Base-by-base conservation (phyloP, 495 filamentous ascomycete species). In the Jackrogersella multiformis region DNA sequence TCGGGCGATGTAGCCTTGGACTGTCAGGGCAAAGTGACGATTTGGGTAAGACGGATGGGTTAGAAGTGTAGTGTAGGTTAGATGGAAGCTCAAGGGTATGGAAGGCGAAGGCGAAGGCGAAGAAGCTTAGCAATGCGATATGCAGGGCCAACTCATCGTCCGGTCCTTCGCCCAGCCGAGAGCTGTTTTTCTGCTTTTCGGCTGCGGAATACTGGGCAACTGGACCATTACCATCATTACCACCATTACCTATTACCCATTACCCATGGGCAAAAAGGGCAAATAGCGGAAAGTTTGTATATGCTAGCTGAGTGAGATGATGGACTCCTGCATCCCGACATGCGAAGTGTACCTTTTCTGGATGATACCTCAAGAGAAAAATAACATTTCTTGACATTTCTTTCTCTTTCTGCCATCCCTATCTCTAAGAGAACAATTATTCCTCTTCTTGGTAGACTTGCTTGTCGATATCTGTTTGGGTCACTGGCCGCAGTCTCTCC, bases 11-110 rank as follows among this genome's bases (percentile, higher is more conserved):
- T 52, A 70, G 67, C 67, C 67, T 62, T 65, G 57, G 61, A 70
- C 42, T 49, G 52, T 41, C 67, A 64, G 62, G 61, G 67, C 56
- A 51, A 26, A 57, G 26, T 20, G 56, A 70, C 67, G 51, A 58
- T 70, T 70, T 58, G 52, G 67, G 61, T 70, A 70, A 70, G 61
- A n/a, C n/a, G n/a, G n/a, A n/a, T n/a, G n/a, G n/a, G n/a, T n/a
- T n/a, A n/a, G n/a, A n/a, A n/a, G n/a, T n/a, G n/a, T n/a, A n/a
- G n/a, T n/a, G n/a, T n/a, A n/a, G n/a, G n/a, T n/a, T n/a, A n/a
- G n/a, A 64, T 64, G 48, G 35, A 49, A 59, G 18, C 20, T 16
- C 20, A 12, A 36, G 20, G 41, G 56, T 49, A 60, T 56, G 55
- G 66, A 64, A 69, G 61, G 52, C 49, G 36, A 65, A 51, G 60